Conservation (phyloP, 2,329 filamentous ascomycete genomes). For the Zasmidium citrigriseum region DNA sequence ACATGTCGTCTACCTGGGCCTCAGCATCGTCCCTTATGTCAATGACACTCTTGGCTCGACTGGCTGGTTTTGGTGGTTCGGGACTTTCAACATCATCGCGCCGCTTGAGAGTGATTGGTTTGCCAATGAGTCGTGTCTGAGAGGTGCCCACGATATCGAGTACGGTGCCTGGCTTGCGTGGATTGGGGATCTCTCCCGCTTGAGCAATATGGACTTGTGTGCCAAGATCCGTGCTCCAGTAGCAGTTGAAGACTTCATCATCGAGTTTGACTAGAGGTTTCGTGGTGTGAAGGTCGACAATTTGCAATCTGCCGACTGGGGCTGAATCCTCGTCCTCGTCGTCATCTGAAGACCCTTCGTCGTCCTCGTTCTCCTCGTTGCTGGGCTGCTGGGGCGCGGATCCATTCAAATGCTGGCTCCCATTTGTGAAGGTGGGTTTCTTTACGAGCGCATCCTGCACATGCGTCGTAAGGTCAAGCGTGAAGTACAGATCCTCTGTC, state of each 20-base stretch:
- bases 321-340: conserved; percentile 15
- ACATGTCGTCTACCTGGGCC: not conserved
- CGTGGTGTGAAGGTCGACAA: conserved; percentile 76
- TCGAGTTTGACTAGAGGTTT: conserved; percentile 80
- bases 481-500: conserved; percentile 62
- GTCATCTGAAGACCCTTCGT: not conserved
- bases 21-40: conserved; percentile 1
- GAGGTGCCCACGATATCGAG: conserved; percentile 74
- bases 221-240: conserved; percentile 81
- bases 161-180: conserved; percentile 55
- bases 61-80: not conserved
- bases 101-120: conserved; percentile 58
- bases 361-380: conserved; percentile 1
- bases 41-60: not conserved
- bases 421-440: conserved; percentile 2
- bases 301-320: conserved; percentile 60
- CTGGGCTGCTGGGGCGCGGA: not conserved
- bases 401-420: not conserved
- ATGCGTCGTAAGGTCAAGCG: conserved; percentile 57
- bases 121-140: conserved; percentile 68
- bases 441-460: conserved; percentile 30
- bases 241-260: conserved; percentile 74
- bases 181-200: conserved; percentile 42
- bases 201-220: conserved; percentile 67
- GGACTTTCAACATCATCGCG: conserved; percentile 20